A percentile compares a stretch with the other conserved stretches of the same genome.
phyloP scores from a whole-genome alignment of 108 stramenopile genomes.

The Ochromonas danica region DNA sequence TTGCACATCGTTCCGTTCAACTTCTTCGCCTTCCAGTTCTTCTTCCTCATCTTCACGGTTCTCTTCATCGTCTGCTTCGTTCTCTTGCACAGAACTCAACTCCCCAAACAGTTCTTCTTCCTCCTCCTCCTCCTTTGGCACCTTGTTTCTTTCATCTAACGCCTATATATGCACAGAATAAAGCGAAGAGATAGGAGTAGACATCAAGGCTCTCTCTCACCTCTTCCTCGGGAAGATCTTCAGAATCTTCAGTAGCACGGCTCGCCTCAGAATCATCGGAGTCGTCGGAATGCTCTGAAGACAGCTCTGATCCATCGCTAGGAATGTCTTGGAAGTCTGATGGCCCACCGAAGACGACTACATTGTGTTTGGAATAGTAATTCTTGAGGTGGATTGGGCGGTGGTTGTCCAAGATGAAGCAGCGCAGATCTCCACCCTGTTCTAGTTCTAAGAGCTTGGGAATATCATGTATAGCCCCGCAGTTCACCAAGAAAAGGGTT shows the following conservation, averaged over 20 bases:
- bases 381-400: constrained; percentile 57
- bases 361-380: constrained; percentile 49
- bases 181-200: no score
- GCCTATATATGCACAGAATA: no score
- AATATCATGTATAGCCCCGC: constrained; percentile 47
- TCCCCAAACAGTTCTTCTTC: no score
- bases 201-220: no score
- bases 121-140: no score
- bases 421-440: constrained; percentile 21
- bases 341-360: constrained; percentile 50
- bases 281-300: no score
- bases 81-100: neutral
- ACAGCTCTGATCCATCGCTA: constrained; percentile 46
- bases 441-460: constrained; percentile 24
- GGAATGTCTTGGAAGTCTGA: constrained; percentile 39
- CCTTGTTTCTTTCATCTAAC: no score
- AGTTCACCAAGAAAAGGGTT: constrained; percentile 56
- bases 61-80: constrained; percentile 50
- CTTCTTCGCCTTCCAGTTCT: neutral
- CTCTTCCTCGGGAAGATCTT: no score
- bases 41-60: constrained; percentile 33
- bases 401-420: constrained; percentile 54
- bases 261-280: constrained; percentile 43
- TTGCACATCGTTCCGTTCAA: no score
- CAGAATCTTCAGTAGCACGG: constrained; percentile 22